A percentile compares a stretch with the other conserved stretches of the same genome.
Conservation (phyloP, 1,284 basidiomycete genomes). For the Fomes fomentarius region DNA sequence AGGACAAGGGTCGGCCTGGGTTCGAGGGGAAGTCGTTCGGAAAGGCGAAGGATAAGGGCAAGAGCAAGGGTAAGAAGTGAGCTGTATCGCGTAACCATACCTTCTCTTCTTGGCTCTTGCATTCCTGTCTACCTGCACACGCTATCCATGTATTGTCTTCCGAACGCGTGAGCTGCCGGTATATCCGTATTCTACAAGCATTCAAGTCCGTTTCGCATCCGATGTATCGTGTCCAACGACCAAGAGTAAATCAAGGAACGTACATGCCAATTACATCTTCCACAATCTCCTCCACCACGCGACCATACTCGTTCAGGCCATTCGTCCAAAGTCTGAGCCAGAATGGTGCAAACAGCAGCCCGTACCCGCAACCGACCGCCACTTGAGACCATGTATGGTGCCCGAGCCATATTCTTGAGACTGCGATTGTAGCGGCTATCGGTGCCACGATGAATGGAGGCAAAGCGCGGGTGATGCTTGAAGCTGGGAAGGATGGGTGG, state of each 20-base stretch:
- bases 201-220: too few species aligned
- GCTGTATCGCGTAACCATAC: not conserved
- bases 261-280: constrained; percentile 11
- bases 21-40: constrained; percentile 83
- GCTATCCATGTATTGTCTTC: too few species aligned
- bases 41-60: constrained; percentile 49
- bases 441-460: constrained; percentile 53
- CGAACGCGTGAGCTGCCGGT: too few species aligned
- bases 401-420: constrained; percentile 78
- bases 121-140: not conserved
- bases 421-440: constrained; percentile 58
- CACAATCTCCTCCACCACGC: constrained; percentile 3
- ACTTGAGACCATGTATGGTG: constrained; percentile 84
- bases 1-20: constrained; percentile 74
- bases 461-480: constrained; percentile 39
- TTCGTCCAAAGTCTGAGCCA: constrained; percentile 69
- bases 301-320: constrained; percentile 31
- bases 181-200: too few species aligned
- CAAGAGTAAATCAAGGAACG: not conserved
- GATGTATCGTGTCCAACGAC: too few species aligned
- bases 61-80: constrained; percentile 21
- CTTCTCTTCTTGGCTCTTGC: not conserved
- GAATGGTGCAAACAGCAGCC: constrained; percentile 53
- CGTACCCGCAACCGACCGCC: constrained; percentile 64
- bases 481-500: constrained; percentile 47